Base-by-base conservation (phyloP, 768 basidiomycete species). In the Leccinum longicurvipes region DNA sequence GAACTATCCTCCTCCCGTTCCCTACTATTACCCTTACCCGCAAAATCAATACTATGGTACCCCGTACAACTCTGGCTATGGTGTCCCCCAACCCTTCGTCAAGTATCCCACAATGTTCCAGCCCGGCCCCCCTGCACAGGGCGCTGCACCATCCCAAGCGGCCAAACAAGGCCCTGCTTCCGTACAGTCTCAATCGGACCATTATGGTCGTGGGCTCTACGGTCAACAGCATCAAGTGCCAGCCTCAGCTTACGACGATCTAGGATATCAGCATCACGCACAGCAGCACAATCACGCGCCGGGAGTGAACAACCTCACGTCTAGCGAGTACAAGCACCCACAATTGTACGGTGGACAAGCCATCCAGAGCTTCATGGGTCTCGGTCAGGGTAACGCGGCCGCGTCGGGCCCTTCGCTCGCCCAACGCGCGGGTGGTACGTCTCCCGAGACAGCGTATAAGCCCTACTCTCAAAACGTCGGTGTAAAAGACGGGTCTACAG, bases 91-190 rank as follows among this genome's bases (percentile, higher is more conserved):
- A 63, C 83, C 83, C 4, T 88, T 85, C 66, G 83, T 85, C 67
- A 87, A 91, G 72, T 91, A 90, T 65, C 87, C 87, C 2, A 70
- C 87, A 28, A 84, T 90, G 73, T 90, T 87, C 76, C 84, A 85
- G 62, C 79, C 83, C 29, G 85, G 82, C 9, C 85, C 86, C 15
- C 85, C 87, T 21, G 83, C 83, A 0, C 86, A 86, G 15, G 82
- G 80, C 4, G 81, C 81, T 15, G 84, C 81, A 6, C 81, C 85
- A 0, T 85, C 84, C 53, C 84, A 86, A 1, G 82, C 80, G 4
- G 72, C 78, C n/a, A 87, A 87, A 66, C 87, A 87, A 63, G 82
- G 82, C 15, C 82, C 81, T 36, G 77, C 74, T 48, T 77, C 79
- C 52, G 78, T 78, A 49, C 79, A 79, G 55, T 68, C 72, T 21